phyloP scores from a whole-genome alignment of 768 basidiomycete species.

The Zangia roseola region DNA sequence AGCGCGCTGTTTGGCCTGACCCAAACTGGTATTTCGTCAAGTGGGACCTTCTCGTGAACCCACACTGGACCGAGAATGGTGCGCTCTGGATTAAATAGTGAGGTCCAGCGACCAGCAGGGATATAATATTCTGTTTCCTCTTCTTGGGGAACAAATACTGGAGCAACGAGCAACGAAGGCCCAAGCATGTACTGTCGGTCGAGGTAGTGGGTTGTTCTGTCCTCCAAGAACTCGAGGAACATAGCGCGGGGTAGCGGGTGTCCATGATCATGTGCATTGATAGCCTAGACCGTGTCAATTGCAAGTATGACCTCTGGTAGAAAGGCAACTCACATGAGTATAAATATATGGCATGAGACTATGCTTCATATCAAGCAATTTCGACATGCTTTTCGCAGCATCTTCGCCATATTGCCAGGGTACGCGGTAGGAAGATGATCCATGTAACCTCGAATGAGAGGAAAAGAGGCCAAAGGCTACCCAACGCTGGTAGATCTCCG shows the following conservation, averaged over 20 bases:
- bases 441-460: conserved; percentile 72
- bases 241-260: conserved; percentile 62
- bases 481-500: conserved; percentile 74
- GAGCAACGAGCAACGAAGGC: conserved; percentile 58
- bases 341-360: conserved; percentile 76
- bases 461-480: conserved; percentile 76
- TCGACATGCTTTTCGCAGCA: conserved; percentile 62
- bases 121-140: conserved; percentile 61
- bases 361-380: conserved; percentile 62
- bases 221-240: conserved; percentile 63
- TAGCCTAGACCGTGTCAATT: conserved; percentile 38
- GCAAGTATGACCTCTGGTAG: neutral
- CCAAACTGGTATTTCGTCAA: conserved; percentile 67
- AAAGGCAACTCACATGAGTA: conserved; percentile 39
- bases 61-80: conserved; percentile 58
- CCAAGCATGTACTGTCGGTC: conserved; percentile 63
- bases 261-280: conserved; percentile 49
- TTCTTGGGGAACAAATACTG: conserved; percentile 53
- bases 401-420: conserved; percentile 77
- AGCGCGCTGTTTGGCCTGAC: conserved; percentile 58
- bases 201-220: conserved; percentile 57
- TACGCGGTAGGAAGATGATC: conserved; percentile 71
- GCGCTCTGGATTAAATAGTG: conserved; percentile 53
- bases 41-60: conserved; percentile 60
- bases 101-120: conserved; percentile 60